These are phyloP conservation scores for Arabis alpina DNA, from an alignment of 345 rosid species.

Conservation along the genomic window DNA sequence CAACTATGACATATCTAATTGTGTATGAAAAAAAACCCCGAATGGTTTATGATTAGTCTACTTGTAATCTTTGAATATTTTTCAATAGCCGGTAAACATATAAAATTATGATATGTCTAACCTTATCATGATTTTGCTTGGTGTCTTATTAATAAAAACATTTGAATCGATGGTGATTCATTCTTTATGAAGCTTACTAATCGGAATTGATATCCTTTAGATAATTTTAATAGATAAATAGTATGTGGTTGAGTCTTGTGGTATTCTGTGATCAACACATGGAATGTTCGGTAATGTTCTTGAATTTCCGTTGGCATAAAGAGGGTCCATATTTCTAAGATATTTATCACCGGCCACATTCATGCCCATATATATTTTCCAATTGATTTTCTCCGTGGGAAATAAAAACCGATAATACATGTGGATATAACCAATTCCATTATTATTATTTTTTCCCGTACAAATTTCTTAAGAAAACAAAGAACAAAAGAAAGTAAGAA, in stretches of 20 bases:
- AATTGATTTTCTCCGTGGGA: neutral
- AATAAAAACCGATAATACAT: neutral
- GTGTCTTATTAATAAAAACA: neutral
- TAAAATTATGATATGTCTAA: neutral
- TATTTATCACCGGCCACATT: conserved; percentile 10
- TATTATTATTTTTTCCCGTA: too few relatives aligned
- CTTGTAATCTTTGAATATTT: conserved; percentile 6
- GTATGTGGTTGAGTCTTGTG: neutral
- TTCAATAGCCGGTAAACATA: neutral
- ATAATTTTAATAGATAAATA: neutral
- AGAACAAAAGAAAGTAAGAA: too few relatives aligned
- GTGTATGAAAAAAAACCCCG: neutral
- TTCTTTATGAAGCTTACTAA: neutral
- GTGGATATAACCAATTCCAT: too few relatives aligned
- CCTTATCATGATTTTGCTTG: neutral
- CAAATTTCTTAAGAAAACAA: too few relatives aligned
- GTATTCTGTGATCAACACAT: neutral
- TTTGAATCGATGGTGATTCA: neutral
- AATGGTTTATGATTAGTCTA: neutral
- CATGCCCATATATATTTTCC: neutral
- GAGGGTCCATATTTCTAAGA: conserved; percentile 3
- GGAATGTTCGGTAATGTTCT: conserved; percentile 32
- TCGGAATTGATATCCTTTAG: neutral
- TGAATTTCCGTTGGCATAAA: neutral
- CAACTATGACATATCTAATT: conserved; percentile 12